Conservation (phyloP, 768 basidiomycete genomes). For the Gyrodon lividus region DNA sequence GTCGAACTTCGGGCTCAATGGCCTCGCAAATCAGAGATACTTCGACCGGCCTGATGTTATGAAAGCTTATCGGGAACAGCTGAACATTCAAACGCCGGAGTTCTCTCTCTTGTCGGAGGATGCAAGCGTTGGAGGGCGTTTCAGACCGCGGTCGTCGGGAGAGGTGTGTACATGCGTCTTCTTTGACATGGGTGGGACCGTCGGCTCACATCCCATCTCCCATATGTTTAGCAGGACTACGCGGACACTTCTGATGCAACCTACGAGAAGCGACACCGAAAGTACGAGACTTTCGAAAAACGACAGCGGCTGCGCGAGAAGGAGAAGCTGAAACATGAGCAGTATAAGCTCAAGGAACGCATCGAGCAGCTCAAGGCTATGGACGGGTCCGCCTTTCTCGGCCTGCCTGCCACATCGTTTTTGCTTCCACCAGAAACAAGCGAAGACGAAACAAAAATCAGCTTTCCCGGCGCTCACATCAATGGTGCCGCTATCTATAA, state of each 20-base stretch:
- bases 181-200: conserved; percentile 2
- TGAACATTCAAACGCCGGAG: conserved; percentile 76
- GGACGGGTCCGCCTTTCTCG: conserved; percentile 68
- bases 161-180: conserved; percentile 54
- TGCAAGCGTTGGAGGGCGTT: conserved; percentile 61
- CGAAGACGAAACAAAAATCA: conserved; percentile 28
- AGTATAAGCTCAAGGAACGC: conserved; percentile 87
- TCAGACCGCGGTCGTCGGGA: conserved; percentile 66
- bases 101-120: conserved; percentile 49
- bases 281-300: conserved; percentile 86
- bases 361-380: conserved; percentile 80
- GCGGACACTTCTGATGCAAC: conserved; percentile 76
- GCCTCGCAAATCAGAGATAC: conserved; percentile 64
- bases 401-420: conserved; percentile 58
- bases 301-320: conserved; percentile 83
- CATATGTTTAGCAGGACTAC: conserved; percentile 38
- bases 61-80: conserved; percentile 65
- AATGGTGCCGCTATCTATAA: conserved; percentile 39
- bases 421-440: conserved; percentile 31
- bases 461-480: conserved; percentile 33
- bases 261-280: conserved; percentile 81
- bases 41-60: conserved; percentile 79
- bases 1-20: conserved; percentile 48
- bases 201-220: conserved; percentile 9
- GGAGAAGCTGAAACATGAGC: conserved; percentile 89